Evolutionary conservation across 139 green algal species (phyloP).

Genomic region (Micractinium conductrix): DNA sequence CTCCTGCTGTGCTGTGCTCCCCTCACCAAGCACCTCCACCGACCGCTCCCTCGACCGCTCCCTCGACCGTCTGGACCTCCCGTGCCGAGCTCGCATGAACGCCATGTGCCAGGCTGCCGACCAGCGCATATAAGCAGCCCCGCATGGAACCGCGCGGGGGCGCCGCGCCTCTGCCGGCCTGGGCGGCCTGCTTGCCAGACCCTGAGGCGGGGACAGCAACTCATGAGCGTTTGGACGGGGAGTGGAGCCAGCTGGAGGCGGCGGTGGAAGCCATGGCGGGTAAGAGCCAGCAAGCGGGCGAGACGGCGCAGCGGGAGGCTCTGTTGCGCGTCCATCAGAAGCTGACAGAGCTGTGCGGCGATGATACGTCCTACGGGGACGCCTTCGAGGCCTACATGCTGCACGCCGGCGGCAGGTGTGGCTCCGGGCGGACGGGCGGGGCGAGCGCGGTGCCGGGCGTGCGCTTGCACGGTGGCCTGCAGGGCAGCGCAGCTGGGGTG

Average conservation of each 20-base stretch:
- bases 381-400: constrained; percentile 39
- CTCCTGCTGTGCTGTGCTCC: too few relatives aligned
- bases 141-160: too few relatives aligned
- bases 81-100: too few relatives aligned
- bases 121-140: too few relatives aligned
- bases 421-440: not conserved
- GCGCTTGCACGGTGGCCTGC: not conserved
- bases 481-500: too few relatives aligned
- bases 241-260: constrained; percentile 6
- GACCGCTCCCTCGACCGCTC: too few relatives aligned
- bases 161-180: constrained; percentile 23
- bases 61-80: too few relatives aligned
- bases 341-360: constrained; percentile 9
- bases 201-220: not conserved
- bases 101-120: too few relatives aligned
- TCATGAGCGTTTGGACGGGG: too few relatives aligned
- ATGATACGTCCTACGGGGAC: constrained; percentile 1
- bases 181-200: constrained; percentile 4
- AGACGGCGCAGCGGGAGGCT: constrained; percentile 22
- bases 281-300: not conserved
- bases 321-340: constrained; percentile 20
- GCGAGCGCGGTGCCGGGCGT: not conserved
- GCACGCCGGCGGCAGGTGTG: constrained; percentile 32
- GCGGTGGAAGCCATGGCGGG: constrained; percentile 17
- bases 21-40: too few relatives aligned